Evolutionary conservation across 1,284 basidiomycete species (phyloP), one percentile per base, ranked within the genome.

Genomic region (Marasmius sp.): DNA sequence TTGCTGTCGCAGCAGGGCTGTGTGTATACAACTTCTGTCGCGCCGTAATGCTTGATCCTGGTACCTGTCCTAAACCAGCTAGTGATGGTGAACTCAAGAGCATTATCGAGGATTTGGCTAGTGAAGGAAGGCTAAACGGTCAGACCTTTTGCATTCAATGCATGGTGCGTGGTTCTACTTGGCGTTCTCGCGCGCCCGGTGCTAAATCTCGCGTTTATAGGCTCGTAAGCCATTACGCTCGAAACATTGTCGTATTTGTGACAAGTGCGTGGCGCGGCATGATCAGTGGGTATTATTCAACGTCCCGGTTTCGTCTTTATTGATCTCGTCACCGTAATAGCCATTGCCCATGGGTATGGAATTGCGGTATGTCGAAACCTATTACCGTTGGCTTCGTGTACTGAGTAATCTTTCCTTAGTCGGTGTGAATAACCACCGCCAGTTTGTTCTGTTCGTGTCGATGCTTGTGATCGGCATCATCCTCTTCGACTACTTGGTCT

Each of bases 311-410:
- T n/a, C 34, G 36, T 41, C 37, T 6, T 34, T 33, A 11, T 39
- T 58, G 51, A 60, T 67, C 49, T 64, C 56, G 62, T 48, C 54
- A 37, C 14, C 6, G 50, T 43, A 12, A 14, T 62, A 95, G 93
- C 70, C 96, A 98, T 71, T 98, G 97, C 70, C 97, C 97, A 8
- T 99, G 97, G 97, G 89, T 98, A n/a, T 97, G 95, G 92, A 98
- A 98, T 76, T 98, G 97, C 74, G 88, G 93, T 94, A 72, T 48
- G 90, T 78, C 3, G 8, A 27, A 27, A 2, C 27, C 27, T 27
- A 27, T 27, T 27, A 27, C 5, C 27, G 5, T 27, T 5, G 5
- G 61, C 61, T 22, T 16, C 9, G 54, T 8, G 4, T 56, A 10
- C 56, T 36, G 36, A 10, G 7, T 57, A 39, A 54, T 57, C 65